A percentile compares a stretch with the other conserved stretches of the same genome.
Conservation (phyloP, 352 stramenopile species). For the Pythium brachiatum region DNA sequence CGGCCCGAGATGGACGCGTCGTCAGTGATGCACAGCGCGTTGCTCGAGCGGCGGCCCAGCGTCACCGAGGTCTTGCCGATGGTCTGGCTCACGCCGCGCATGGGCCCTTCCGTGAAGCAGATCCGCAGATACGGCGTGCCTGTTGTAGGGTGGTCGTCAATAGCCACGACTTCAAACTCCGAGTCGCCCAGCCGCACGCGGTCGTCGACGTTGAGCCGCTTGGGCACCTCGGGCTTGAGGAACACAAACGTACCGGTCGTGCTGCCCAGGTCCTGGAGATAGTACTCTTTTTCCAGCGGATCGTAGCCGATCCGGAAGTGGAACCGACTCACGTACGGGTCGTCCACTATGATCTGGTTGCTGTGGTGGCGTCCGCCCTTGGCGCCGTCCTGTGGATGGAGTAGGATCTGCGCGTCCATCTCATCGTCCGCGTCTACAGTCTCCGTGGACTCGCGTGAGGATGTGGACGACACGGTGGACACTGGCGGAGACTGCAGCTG, state of each 20-base stretch:
- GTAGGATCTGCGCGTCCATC: constrained; percentile 45
- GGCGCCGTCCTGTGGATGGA: constrained; percentile 61
- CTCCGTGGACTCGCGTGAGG: constrained; percentile 20
- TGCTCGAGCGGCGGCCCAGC: constrained; percentile 66
- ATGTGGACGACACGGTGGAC: constrained; percentile 17
- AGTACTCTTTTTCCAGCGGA: constrained; percentile 82
- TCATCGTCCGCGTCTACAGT: constrained; percentile 20
- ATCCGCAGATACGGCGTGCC: constrained; percentile 74
- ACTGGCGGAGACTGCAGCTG: neutral
- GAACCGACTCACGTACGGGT: constrained; percentile 78
- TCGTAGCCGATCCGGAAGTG: constrained; percentile 84
- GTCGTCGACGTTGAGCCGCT: constrained; percentile 65
- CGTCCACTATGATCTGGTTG: constrained; percentile 87
- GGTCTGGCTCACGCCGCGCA: constrained; percentile 67
- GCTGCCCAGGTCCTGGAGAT: constrained; percentile 72
- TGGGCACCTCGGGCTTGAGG: constrained; percentile 66
- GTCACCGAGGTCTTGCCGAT: constrained; percentile 75
- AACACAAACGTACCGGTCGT: constrained; percentile 83
- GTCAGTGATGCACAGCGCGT: constrained; percentile 79
- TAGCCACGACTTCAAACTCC: constrained; percentile 77
- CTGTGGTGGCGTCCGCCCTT: constrained; percentile 65
- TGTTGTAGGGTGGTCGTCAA: constrained; percentile 63
- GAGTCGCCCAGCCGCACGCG: constrained; percentile 76
- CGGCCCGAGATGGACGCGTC: constrained; percentile 78
- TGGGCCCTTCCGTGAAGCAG: constrained; percentile 72